Conservation (phyloP, 2,329 filamentous ascomycete genomes). For the Trichoderma sp. region DNA sequence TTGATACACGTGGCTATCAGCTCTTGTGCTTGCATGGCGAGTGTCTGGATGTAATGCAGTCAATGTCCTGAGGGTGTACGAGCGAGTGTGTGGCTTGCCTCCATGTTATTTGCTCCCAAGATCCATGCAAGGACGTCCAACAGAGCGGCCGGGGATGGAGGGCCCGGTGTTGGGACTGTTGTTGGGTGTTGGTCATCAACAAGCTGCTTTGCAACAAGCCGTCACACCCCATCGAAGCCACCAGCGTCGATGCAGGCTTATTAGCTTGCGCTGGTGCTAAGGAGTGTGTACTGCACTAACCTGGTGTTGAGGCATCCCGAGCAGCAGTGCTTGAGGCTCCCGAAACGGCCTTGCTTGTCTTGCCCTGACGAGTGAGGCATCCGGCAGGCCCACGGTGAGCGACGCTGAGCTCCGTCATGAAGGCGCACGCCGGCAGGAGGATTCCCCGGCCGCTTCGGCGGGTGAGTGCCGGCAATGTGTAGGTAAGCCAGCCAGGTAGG, state of each 20-base stretch:
- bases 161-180: constrained; percentile 14
- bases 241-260: background rate
- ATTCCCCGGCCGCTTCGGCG: constrained; percentile 13
- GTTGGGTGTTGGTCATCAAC: constrained; percentile 23
- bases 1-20: too few relatives aligned
- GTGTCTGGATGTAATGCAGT: background rate
- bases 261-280: too few relatives aligned
- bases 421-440: constrained; percentile 4
- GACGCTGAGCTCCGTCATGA: background rate
- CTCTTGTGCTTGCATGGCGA: background rate
- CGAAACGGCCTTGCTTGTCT: too few relatives aligned
- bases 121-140: constrained; percentile 25
- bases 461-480: background rate
- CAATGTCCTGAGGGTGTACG: too few relatives aligned
- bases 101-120: constrained; percentile 7
- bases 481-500: too few relatives aligned
- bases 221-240: background rate
- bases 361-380: too few relatives aligned
- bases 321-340: too few relatives aligned
- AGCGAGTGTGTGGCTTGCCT: background rate
- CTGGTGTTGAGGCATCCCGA: too few relatives aligned
- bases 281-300: too few relatives aligned
- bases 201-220: constrained; percentile 1
- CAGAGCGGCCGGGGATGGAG: constrained; percentile 13
- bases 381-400: too few relatives aligned